Conservation (phyloP, 345 rosid species). For the Triadica sebifera region DNA sequence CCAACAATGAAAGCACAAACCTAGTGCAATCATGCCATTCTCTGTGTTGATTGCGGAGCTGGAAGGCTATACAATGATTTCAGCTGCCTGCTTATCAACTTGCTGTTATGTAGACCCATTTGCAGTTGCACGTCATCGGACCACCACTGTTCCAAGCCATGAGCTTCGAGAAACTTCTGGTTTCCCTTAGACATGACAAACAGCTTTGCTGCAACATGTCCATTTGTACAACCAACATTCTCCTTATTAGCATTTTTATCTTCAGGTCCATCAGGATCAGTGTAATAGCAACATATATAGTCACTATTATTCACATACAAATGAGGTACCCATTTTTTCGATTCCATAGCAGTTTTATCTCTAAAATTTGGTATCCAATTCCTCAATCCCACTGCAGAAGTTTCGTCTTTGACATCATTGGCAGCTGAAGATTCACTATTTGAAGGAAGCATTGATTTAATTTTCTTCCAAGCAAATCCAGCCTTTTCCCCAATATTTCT, state of each 20-base stretch:
- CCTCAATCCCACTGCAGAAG: slow-evolving; percentile 14
- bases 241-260: slow-evolving; percentile 47
- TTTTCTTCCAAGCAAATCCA: slow-evolving; percentile 65
- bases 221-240: slow-evolving; percentile 39
- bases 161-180: slow-evolving; percentile 92
- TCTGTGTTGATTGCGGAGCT: slow-evolving; percentile 27
- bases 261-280: slow-evolving; percentile 45
- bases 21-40: slow-evolving; percentile 9
- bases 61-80: slow-evolving; percentile 68
- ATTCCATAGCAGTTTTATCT: slow-evolving; percentile 37
- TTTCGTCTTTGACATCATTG: not conserved
- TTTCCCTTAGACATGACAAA: slow-evolving; percentile 91
- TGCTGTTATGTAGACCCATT: slow-evolving; percentile 63
- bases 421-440: slow-evolving; percentile 10
- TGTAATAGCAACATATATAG: slow-evolving; percentile 79
- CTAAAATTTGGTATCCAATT: slow-evolving; percentile 25
- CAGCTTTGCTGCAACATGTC: slow-evolving; percentile 70
- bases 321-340: slow-evolving; percentile 84
- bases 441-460: slow-evolving; percentile 78
- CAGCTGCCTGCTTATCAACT: slow-evolving; percentile 82
- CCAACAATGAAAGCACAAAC: not conserved
- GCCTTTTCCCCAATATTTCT: slow-evolving; percentile 84
- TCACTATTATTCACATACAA: slow-evolving; percentile 87
- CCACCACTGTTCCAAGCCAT: slow-evolving; percentile 98
- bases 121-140: slow-evolving; percentile 81